phyloP scores from a whole-genome alignment of 2,329 filamentous ascomycete genomes.

The Trichoderma arundinaceum region DNA sequence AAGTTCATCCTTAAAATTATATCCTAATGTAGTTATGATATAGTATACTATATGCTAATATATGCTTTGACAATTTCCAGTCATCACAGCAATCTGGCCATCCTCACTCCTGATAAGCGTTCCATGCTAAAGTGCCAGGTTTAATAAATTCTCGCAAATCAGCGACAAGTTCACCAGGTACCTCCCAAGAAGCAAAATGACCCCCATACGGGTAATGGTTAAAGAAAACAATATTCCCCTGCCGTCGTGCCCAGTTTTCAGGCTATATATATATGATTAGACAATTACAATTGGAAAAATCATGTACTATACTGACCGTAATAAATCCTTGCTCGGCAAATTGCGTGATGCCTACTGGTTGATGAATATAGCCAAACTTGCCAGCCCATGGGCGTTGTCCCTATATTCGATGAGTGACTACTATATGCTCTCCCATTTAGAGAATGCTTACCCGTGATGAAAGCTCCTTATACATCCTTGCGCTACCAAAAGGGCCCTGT shows the following conservation, averaged over 20 bases:
- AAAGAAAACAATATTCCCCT: not conserved
- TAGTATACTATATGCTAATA: too few species aligned
- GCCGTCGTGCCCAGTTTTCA: slow-evolving; percentile 1
- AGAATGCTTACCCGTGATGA: not conserved
- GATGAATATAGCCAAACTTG: slow-evolving; percentile 8
- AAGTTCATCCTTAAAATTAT: too few species aligned
- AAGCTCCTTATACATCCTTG: slow-evolving; percentile 11
- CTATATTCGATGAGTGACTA: not conserved
- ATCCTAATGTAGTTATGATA: too few species aligned
- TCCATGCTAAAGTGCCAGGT: slow-evolving; percentile 4
- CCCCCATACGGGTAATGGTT: not conserved
- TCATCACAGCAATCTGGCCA: not conserved
- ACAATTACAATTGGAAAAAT: not conserved
- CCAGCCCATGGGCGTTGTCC: slow-evolving; percentile 14
- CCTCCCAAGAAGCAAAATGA: slow-evolving; percentile 6
- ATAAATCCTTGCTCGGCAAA: slow-evolving; percentile 10
- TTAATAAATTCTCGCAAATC: slow-evolving; percentile 1
- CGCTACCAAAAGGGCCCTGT: not conserved
- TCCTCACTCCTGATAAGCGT: not conserved
- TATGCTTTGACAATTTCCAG: too few species aligned
- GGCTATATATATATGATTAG: not conserved
- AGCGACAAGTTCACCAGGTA: not conserved
- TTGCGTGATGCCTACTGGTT: slow-evolving; percentile 8
- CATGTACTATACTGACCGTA: not conserved
- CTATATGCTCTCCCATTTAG: accelerated